Base-by-base conservation (phyloP, 352 stramenopile genomes). In the Halophytophthora polymorphica region DNA sequence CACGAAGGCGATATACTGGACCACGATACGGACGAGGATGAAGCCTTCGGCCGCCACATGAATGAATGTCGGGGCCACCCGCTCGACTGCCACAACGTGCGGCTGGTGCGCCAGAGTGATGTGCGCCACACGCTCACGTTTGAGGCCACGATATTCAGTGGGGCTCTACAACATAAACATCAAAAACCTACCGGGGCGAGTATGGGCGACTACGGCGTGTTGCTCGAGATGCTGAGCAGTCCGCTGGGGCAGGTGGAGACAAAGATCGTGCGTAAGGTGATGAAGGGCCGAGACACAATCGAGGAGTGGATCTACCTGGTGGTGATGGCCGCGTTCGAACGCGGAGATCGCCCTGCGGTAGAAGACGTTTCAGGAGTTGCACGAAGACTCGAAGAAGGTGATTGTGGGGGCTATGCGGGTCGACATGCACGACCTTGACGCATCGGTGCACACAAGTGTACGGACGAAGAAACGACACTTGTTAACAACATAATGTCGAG, bases 331-430 rank as follows among this genome's bases (percentile, higher is more conserved):
- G 46, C 76, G 80, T 51, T 78, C 78, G n/a, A 83, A 84, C 50
- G 46, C 44, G 14, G 78, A 88, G 47, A 74, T 90, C 47, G 64
- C 66, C 61, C 73, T 90, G 51, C 60, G 87, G 38, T 88, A 90
- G 76, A 85, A 86, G 70, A 78, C 76, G 2, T 88, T 72, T 61
- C 69, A 78, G 45, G 64, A 83, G 21, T 19, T 78, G 23, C 71
- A 77, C 57, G 61, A 63, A 38, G 58, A n/a, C n/a, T n/a, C n/a
- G n/a, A n/a, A n/a, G n/a, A n/a, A 82, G n/a, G 76, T 88, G 21
- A 51, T 90, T 29, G 64, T 66, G 17, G 62, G 73, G 43, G 53
- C 64, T 18, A 39, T 86, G 43, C 61, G 77, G 45, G 47, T 88
- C 19, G 58, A 67, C 1, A 45, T 78, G 37, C 21, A 54, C 45